Percentiles rank a stretch among this genome's conserved stretches.
These are phyloP conservation scores for Fusarium begoniae DNA, from an alignment of 2,329 filamentous ascomycete genomes.

Conservation along the genomic window DNA sequence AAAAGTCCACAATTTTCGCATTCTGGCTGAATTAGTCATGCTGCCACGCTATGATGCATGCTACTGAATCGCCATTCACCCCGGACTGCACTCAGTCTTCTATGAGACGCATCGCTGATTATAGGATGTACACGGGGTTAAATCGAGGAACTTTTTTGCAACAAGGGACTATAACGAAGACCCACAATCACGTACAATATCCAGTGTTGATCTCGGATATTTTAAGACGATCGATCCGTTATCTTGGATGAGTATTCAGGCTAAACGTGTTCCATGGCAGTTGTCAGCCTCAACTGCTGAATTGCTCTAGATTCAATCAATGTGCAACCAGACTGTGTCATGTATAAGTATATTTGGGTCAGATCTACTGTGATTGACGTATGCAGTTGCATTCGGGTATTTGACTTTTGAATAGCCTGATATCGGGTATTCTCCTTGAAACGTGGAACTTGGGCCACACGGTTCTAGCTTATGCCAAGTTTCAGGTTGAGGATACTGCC, in stretches of 20 bases:
- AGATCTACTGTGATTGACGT: neutral
- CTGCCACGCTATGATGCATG: neutral
- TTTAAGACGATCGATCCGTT: neutral
- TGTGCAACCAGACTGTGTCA: neutral
- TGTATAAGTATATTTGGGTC: neutral
- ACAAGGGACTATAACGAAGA: neutral
- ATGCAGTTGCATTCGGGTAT: neutral
- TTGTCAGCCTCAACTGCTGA: neutral
- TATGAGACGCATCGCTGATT: neutral
- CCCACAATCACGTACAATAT: neutral
- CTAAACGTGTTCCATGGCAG: neutral
- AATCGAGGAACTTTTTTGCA: neutral
- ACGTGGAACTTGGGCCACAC: neutral
- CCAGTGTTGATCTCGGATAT: neutral
- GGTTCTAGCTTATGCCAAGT: neutral
- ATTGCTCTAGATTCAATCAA: neutral
- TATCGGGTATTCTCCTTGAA: slow-evolving; percentile 3
- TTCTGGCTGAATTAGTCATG: neutral
- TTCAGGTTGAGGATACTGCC: neutral
- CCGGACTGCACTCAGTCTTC: neutral
- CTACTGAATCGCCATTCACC: neutral
- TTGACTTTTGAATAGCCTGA: slow-evolving; percentile 5
- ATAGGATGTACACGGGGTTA: neutral
- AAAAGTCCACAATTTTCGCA: neutral
- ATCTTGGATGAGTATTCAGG: neutral